Conservation (phyloP, 2,329 filamentous ascomycete genomes). For the Verticillium nonalfalfae region DNA sequence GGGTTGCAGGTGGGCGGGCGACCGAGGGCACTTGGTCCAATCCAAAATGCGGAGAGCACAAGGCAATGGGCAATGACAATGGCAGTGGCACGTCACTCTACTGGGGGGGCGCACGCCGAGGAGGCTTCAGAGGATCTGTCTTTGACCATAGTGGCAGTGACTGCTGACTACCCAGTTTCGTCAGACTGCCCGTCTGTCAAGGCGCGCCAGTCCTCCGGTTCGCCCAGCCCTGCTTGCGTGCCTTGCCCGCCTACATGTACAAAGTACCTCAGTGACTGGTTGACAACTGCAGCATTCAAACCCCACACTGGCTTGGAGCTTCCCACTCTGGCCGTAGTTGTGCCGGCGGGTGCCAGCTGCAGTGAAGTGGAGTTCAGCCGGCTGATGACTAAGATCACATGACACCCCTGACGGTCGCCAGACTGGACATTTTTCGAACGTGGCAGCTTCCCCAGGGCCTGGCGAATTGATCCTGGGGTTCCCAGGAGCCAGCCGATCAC, state of each 20-base stretch:
- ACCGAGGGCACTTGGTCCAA: not conserved
- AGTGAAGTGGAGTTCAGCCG: no score
- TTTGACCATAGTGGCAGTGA: not conserved
- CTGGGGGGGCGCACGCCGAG: not conserved
- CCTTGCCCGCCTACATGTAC: no score
- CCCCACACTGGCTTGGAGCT: not conserved
- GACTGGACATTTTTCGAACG: constrained; percentile 36
- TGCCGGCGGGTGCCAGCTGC: no score
- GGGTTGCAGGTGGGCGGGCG: not conserved
- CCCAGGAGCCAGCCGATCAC: constrained; percentile 4
- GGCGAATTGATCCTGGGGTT: constrained; percentile 10
- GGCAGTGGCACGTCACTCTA: not conserved
- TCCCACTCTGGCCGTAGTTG: not conserved
- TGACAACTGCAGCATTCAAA: not conserved
- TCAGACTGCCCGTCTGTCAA: no score
- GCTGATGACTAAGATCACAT: constrained; percentile 20
- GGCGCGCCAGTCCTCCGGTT: no score
- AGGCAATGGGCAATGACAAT: not conserved
- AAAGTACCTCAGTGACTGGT: not conserved
- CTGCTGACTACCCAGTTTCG: not conserved
- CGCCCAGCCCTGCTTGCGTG: not conserved
- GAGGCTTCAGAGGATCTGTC: not conserved
- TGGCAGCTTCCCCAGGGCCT: constrained; percentile 38
- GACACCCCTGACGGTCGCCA: constrained; percentile 23
- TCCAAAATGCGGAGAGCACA: not conserved